Percentiles rank a stretch among this genome's conserved stretches.
Conservation (phyloP, 495 filamentous ascomycete genomes). For the Symbiotaphrina buchneri region DNA sequence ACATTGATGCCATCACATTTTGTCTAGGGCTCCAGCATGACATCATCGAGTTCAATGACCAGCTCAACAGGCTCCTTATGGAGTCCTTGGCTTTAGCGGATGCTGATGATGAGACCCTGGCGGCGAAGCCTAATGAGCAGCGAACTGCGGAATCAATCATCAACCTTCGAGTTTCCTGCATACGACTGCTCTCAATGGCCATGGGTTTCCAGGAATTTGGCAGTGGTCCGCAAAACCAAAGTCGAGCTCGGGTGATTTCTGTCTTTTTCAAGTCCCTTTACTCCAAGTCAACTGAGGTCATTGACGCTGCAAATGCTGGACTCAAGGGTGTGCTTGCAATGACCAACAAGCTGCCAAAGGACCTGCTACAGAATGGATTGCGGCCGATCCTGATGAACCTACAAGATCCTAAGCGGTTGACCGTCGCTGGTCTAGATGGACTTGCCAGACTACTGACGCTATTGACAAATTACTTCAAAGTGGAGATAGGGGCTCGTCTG, state of each 20-base stretch:
- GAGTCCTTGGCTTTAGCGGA: conserved; percentile 86
- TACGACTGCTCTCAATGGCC: conserved; percentile 76
- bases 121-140: conserved; percentile 68
- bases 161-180: conserved; percentile 78
- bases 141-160: conserved; percentile 79
- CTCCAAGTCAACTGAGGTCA: conserved; percentile 72
- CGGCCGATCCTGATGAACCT: conserved; percentile 89
- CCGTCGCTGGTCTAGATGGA: conserved; percentile 74
- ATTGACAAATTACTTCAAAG: conserved; percentile 96
- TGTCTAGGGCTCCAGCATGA: conserved; percentile 69
- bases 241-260: conserved; percentile 63
- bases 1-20: conserved; percentile 91
- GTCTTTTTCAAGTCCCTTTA: conserved; percentile 97
- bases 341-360: conserved; percentile 83
- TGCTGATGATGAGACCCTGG: conserved; percentile 73
- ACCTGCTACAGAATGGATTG: conserved; percentile 81
- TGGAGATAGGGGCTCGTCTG: conserved; percentile 80
- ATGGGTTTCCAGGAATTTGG: conserved; percentile 81
- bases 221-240: conserved; percentile 43
- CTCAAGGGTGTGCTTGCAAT: conserved; percentile 65
- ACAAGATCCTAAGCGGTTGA: conserved; percentile 79
- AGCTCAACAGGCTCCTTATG: conserved; percentile 70
- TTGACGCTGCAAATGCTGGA: conserved; percentile 80
- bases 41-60: conserved; percentile 75
- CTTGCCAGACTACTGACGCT: conserved; percentile 72